These are phyloP conservation scores for Cucumis cinereus DNA, from an alignment of 306 rosid species.

Conservation along the genomic window DNA sequence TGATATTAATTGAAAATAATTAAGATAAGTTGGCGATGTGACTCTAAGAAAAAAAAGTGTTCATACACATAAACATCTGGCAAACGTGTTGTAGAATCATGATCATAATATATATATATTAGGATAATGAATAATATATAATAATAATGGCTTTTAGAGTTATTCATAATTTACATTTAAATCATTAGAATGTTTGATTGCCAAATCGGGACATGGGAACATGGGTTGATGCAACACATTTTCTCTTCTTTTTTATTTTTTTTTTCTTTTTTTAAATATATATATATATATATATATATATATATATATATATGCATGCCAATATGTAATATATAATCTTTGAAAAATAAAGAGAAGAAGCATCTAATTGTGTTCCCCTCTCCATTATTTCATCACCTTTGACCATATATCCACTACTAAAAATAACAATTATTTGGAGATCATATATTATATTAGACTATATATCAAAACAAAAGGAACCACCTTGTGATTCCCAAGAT, in stretches of 20 bases:
- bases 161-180: background rate
- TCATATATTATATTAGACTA: background rate
- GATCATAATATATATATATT: background rate
- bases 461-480: background rate
- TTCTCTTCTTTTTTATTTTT: background rate
- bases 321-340: background rate
- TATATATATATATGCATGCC: too few relatives aligned
- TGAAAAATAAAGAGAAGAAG: background rate
- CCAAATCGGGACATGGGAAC: constrained; percentile 4
- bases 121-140: background rate
- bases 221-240: background rate
- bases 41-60: background rate
- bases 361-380: background rate
- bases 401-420: background rate
- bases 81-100: background rate
- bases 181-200: constrained; percentile 1
- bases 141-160: background rate
- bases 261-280: too few relatives aligned
- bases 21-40: background rate
- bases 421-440: background rate
- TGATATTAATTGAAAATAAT: background rate
- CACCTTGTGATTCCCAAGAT: background rate
- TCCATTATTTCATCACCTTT: background rate
- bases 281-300: background rate
- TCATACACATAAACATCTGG: background rate